phyloP scores from a whole-genome alignment of 2,329 filamentous ascomycete genomes.

The Hymenoscyphus fraxineus region DNA sequence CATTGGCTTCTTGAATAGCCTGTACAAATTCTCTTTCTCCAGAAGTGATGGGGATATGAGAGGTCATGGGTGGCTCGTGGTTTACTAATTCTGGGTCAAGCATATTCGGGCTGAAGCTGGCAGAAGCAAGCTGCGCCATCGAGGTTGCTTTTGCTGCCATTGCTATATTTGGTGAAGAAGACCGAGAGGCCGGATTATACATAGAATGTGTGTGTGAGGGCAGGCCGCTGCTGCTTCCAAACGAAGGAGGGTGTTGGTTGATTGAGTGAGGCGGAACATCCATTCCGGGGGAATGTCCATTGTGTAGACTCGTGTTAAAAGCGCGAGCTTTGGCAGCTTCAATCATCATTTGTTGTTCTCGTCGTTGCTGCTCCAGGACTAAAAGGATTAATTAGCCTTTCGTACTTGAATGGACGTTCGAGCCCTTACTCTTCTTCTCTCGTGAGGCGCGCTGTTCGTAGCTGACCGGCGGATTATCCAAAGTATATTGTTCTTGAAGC shows the following conservation, averaged over 20 bases:
- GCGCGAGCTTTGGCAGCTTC: slow-evolving; percentile 1
- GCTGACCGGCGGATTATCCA: slow-evolving; percentile 52
- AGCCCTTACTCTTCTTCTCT: slow-evolving; percentile 39
- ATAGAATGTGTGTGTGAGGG: not conserved
- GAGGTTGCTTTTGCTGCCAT: slow-evolving; percentile 27
- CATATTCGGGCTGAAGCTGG: slow-evolving; percentile 33
- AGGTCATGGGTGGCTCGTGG: slow-evolving; percentile 2
- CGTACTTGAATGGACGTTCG: not conserved
- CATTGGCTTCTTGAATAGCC: slow-evolving; percentile 20
- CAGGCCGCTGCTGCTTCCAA: not conserved
- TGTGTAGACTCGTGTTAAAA: not conserved
- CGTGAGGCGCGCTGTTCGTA: slow-evolving; percentile 42
- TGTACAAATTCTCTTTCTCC: slow-evolving; percentile 8
- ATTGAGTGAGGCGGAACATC: not conserved
- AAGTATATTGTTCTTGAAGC: slow-evolving; percentile 55
- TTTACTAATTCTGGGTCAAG: slow-evolving; percentile 29
- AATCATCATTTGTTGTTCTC: not conserved
- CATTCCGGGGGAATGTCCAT: not conserved
- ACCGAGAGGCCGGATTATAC: slow-evolving; percentile 20
- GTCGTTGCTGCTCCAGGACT: slow-evolving; percentile 4
- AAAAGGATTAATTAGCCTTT: not conserved
- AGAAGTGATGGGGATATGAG: not conserved
- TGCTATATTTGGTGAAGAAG: slow-evolving; percentile 28
- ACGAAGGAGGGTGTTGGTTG: not conserved
- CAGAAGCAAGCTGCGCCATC: slow-evolving; percentile 28